phyloP scores from a whole-genome alignment of 2,329 filamentous ascomycete species.

The Xylaria arbuscula region DNA sequence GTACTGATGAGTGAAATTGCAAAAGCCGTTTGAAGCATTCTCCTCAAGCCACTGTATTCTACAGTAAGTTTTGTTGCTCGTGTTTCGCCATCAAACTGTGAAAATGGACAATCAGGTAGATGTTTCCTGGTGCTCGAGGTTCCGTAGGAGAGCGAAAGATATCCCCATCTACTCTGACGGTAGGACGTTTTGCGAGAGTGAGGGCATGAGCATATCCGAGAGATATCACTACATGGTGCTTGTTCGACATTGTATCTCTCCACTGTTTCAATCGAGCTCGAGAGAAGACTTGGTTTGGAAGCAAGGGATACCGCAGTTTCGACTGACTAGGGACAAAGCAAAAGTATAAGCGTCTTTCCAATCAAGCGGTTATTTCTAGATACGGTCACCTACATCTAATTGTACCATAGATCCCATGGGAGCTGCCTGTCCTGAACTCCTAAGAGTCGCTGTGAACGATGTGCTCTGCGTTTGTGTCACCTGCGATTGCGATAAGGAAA shows the following conservation, averaged over 20 bases:
- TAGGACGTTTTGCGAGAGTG: background rate
- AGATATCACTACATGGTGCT: background rate
- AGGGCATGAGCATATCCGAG: conserved; percentile 4
- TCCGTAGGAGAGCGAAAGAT: background rate
- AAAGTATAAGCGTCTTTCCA: background rate
- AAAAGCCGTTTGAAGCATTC: conserved; percentile 19
- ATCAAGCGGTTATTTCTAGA: background rate
- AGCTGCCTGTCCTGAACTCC: background rate
- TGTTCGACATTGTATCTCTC: background rate
- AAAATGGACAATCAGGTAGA: conserved; percentile 21
- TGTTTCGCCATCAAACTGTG: background rate
- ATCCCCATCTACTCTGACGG: background rate
- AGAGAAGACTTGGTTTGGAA: conserved; percentile 27
- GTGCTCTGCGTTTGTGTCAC: background rate
- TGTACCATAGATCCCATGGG: background rate
- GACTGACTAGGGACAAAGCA: conserved; percentile 10
- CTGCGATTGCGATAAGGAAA: background rate
- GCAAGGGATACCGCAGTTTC: background rate
- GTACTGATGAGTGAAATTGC: conserved; percentile 16
- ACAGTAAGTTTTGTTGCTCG: background rate
- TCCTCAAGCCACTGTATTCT: conserved; percentile 9
- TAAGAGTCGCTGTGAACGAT: background rate
- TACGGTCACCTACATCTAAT: conserved; percentile 13
- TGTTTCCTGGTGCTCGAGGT: conserved; percentile 5
- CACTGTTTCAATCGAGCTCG: conserved; percentile 12